Conservation (phyloP, 805 yeast genomes). For the Ogataea pignaliae region DNA sequence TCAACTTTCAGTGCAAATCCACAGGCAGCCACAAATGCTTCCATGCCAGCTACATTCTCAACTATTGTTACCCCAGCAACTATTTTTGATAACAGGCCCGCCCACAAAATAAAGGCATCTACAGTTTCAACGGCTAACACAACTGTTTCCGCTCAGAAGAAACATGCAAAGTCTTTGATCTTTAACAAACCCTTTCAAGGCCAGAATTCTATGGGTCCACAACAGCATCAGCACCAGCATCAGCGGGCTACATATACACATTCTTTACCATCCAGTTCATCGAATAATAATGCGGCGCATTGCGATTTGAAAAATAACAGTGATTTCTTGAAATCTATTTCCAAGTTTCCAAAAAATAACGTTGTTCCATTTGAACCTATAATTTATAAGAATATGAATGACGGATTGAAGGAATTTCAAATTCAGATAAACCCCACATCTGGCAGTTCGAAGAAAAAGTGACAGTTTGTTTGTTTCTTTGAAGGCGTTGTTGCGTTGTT, state of each 20-base stretch:
- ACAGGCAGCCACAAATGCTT: background rate
- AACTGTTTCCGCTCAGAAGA: background rate
- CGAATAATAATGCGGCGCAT: background rate
- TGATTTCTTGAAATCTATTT: conserved; percentile 26
- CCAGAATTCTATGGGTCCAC: too few species aligned
- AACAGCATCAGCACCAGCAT: background rate
- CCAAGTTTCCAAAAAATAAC: conserved; percentile 29
- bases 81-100: background rate
- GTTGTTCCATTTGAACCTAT: conserved; percentile 25
- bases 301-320: conserved; percentile 14
- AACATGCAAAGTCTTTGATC: background rate
- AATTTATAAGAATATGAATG: conserved; percentile 24
- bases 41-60: background rate
- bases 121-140: too few species aligned
- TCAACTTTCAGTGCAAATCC: background rate
- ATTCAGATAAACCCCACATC: conserved; percentile 10
- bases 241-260: background rate
- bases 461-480: too few species aligned
- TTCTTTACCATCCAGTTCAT: too few species aligned
- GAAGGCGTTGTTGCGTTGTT: too few species aligned
- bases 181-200: too few species aligned
- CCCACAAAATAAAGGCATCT: too few species aligned
- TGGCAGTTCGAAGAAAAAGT: background rate
- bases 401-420: conserved; percentile 32
- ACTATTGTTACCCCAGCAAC: background rate